Conservation (phyloP, 805 yeast species). For the Komagataella populi region DNA sequence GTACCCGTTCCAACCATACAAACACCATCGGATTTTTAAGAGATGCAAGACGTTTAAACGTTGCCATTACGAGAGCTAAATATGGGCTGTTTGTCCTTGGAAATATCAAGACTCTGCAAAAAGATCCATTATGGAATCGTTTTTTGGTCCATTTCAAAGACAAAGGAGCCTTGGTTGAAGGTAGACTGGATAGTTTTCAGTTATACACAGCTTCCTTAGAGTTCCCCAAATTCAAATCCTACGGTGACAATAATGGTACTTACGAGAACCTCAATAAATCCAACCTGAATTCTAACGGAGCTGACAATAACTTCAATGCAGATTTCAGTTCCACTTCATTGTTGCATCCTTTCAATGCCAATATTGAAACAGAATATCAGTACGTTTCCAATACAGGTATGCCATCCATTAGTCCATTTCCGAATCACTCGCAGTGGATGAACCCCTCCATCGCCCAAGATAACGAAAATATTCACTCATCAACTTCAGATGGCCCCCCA, state of each 20-base stretch:
- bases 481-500: background rate
- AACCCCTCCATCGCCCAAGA: background rate
- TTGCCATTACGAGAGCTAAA: slow-evolving; percentile 80
- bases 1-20: slow-evolving; percentile 54
- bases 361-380: background rate
- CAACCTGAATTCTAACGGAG: background rate
- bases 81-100: slow-evolving; percentile 75
- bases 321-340: background rate
- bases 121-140: slow-evolving; percentile 66
- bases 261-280: background rate
- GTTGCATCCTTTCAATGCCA: slow-evolving; percentile 2
- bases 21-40: slow-evolving; percentile 72
- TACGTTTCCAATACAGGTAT: background rate
- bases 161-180: slow-evolving; percentile 81
- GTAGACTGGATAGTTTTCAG: slow-evolving; percentile 69
- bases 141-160: slow-evolving; percentile 69
- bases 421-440: background rate
- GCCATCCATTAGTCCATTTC: background rate
- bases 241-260: background rate
- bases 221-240: slow-evolving; percentile 9
- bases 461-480: background rate
- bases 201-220: slow-evolving; percentile 47
- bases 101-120: slow-evolving; percentile 65
- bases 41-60: slow-evolving; percentile 80
- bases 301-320: background rate